Conservation (phyloP, 2,329 filamentous ascomycete genomes). For the Mollisiaceae sp. region DNA sequence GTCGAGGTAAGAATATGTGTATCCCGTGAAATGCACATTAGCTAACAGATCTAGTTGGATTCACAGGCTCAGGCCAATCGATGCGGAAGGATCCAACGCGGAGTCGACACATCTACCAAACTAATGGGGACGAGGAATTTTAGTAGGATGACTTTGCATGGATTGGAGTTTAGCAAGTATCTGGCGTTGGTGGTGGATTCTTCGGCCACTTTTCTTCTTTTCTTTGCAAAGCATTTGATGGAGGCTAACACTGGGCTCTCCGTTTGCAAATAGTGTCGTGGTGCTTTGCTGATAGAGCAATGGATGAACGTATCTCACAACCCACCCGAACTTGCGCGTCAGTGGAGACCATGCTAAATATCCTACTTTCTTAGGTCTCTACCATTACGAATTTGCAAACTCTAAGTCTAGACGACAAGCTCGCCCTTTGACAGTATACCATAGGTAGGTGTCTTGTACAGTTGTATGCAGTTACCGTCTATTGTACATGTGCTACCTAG, state of each 20-base stretch:
- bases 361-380: slow-evolving; percentile 21
- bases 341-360: slow-evolving; percentile 27
- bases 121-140: slow-evolving; percentile 71
- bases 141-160: slow-evolving; percentile 6
- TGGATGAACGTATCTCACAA: slow-evolving; percentile 31
- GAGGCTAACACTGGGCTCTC: slow-evolving; percentile 49
- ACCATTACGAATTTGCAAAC: not conserved
- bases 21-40: slow-evolving; percentile 27
- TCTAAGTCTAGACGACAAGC: not conserved
- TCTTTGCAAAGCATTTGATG: slow-evolving; percentile 37
- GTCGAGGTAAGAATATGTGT: slow-evolving; percentile 68
- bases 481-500: slow-evolving; percentile 12
- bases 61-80: slow-evolving; percentile 90
- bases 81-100: slow-evolving; percentile 93
- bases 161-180: slow-evolving; percentile 41
- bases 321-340: slow-evolving; percentile 12
- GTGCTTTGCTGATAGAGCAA: slow-evolving; percentile 16
- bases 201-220: slow-evolving; percentile 27
- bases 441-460: not conserved
- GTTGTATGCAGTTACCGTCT: not conserved
- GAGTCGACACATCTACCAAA: slow-evolving; percentile 83
- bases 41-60: slow-evolving; percentile 71
- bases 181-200: slow-evolving; percentile 41
- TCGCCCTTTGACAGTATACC: not conserved
- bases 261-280: slow-evolving; percentile 13